Evolutionary conservation across 1,284 basidiomycete genomes (phyloP).

Genomic region (Microbotryomycetes sp.): DNA sequence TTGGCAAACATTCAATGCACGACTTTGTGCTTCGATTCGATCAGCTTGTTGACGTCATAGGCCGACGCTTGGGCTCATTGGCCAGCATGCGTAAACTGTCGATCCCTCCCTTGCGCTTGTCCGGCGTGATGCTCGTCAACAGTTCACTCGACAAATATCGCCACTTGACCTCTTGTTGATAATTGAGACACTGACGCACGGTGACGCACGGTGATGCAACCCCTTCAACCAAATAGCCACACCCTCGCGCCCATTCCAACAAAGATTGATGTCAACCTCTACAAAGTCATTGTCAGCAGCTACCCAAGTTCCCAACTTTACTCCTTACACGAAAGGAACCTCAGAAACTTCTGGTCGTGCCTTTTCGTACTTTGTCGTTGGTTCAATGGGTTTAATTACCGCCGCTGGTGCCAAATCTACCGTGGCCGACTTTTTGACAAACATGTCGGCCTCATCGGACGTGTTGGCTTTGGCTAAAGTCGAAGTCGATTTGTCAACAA

Average conservation of each 20-base stretch:
- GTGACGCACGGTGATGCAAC: too few relatives aligned
- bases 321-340: constrained; percentile 65
- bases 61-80: too few relatives aligned
- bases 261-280: constrained; percentile 57
- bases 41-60: too few relatives aligned
- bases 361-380: constrained; percentile 95
- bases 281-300: constrained; percentile 45
- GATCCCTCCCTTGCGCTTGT: too few relatives aligned
- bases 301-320: constrained; percentile 68
- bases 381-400: constrained; percentile 85
- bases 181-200: too few relatives aligned
- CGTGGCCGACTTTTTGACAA: constrained; percentile 88
- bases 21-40: too few relatives aligned
- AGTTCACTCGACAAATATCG: too few relatives aligned
- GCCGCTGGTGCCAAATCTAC: constrained; percentile 91
- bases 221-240: too few relatives aligned
- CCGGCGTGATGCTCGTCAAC: too few relatives aligned
- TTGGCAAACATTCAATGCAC: too few relatives aligned
- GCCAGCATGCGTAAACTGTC: too few relatives aligned
- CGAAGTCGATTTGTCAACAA: constrained; percentile 82
- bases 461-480: constrained; percentile 97
- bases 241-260: constrained; percentile 52
- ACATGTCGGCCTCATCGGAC: constrained; percentile 95
- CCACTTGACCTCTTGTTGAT: too few relatives aligned
- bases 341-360: constrained; percentile 68